Evolutionary conservation across 768 basidiomycete genomes (phyloP).

Genomic region (Lactarius trivialis): DNA sequence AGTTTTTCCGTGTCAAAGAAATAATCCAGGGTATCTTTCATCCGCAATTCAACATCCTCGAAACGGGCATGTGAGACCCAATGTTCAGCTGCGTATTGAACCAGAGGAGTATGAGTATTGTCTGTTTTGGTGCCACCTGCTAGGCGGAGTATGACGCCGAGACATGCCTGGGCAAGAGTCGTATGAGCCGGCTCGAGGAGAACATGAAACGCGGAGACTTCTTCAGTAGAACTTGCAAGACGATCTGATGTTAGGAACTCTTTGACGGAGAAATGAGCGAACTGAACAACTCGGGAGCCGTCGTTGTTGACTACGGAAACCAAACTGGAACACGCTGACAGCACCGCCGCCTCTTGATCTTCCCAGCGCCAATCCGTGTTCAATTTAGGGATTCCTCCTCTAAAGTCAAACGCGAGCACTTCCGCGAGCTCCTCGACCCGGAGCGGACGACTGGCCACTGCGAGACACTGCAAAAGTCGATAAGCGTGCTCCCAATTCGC

Average conservation of each 20-base stretch:
- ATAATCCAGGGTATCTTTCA: neutral
- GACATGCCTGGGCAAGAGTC: neutral
- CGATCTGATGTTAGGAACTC: neutral
- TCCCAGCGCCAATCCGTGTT: neutral
- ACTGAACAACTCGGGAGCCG: neutral
- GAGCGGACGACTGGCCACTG: neutral
- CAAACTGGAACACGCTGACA: neutral
- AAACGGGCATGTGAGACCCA: neutral
- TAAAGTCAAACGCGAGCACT: neutral
- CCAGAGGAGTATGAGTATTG: neutral
- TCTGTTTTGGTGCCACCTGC: neutral
- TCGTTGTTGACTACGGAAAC: neutral
- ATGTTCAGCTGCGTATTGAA: neutral
- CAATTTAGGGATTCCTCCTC: neutral
- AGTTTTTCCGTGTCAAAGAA: neutral
- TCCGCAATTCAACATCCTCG: neutral
- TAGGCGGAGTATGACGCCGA: neutral
- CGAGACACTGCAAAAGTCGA: neutral
- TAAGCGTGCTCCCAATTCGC: neutral
- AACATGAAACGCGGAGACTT: neutral
- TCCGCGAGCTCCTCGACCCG: neutral
- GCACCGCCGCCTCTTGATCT: neutral
- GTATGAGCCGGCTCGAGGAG: neutral
- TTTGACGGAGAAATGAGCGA: neutral
- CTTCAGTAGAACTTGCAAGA: neutral